Percentiles rank a stretch among this genome's conserved stretches.
These are phyloP conservation scores for Chaetomiaceae sp. DNA, from an alignment of 2,329 filamentous ascomycete species.

Conservation along the genomic window DNA sequence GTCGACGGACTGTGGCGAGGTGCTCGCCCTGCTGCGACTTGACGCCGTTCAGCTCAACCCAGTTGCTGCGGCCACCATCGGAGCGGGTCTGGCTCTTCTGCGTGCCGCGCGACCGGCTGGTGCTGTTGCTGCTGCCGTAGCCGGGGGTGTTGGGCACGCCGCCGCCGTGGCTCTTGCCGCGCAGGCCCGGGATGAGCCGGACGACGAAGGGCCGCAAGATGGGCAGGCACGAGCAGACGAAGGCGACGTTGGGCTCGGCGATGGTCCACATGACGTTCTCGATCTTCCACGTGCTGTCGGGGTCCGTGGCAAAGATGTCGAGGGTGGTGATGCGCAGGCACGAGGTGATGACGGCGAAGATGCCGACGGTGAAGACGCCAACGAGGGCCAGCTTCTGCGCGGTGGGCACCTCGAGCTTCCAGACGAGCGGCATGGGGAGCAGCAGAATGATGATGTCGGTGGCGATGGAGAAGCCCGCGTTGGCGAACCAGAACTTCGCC, in stretches of 20 bases:
- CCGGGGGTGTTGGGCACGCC: not conserved
- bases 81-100: not conserved
- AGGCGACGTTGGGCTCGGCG: slow-evolving; percentile 30
- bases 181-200: not conserved
- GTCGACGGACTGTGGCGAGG: not conserved
- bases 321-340: slow-evolving; percentile 16
- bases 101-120: not conserved
- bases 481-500: slow-evolving; percentile 20
- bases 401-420: slow-evolving; percentile 31
- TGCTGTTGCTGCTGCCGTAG: not conserved
- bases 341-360: slow-evolving; percentile 24
- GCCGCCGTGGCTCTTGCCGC: not conserved
- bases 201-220: slow-evolving; percentile 35
- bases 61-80: not conserved
- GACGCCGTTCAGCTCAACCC: not conserved
- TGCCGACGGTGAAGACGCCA: slow-evolving; percentile 32
- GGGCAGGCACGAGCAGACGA: slow-evolving; percentile 35
- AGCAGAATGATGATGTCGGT: slow-evolving; percentile 27
- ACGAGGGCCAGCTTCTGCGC: slow-evolving; percentile 37
- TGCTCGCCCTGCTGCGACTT: not conserved
- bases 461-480: slow-evolving; percentile 27
- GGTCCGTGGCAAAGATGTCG: slow-evolving; percentile 2
- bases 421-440: slow-evolving; percentile 26
- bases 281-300: slow-evolving; percentile 5
- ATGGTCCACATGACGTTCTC: slow-evolving; percentile 23